Evolutionary conservation across 257 asterid species (phyloP).

Genomic region (Solanum ossicruentum): DNA sequence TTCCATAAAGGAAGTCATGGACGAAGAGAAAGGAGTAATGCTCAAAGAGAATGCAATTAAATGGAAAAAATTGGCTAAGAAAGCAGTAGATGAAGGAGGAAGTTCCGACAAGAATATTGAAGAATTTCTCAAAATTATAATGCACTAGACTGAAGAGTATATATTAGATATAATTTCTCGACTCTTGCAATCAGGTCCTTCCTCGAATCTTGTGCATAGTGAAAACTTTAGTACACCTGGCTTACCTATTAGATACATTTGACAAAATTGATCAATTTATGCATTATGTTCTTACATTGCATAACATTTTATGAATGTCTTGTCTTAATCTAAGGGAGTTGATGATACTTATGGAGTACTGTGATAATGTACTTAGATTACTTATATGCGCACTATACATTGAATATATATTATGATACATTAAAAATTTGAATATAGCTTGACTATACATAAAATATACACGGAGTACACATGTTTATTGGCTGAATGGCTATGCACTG

Average conservation of each 20-base stretch:
- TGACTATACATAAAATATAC: too few species aligned
- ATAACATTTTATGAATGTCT: not conserved
- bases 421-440: too few species aligned
- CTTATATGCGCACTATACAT: too few species aligned
- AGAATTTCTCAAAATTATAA: conserved; percentile 1
- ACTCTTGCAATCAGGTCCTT: too few species aligned
- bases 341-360: too few species aligned
- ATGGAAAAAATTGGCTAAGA: conserved; percentile 16
- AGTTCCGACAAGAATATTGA: conserved; percentile 15
- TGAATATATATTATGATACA: too few species aligned
- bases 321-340: too few species aligned
- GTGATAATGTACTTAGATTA: too few species aligned
- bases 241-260: not conserved
- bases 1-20: conserved; percentile 5
- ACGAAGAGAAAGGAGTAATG: conserved; percentile 3
- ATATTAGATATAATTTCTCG: not conserved
- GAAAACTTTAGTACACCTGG: too few species aligned
- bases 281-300: not conserved
- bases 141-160: not conserved
- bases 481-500: too few species aligned
- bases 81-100: conserved; percentile 19
- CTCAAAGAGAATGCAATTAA: conserved; percentile 8
- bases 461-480: too few species aligned
- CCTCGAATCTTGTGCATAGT: too few species aligned
- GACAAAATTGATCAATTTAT: not conserved